Base-by-base conservation (phyloP, 1,284 basidiomycete genomes). In the Trametes polyzona region DNA sequence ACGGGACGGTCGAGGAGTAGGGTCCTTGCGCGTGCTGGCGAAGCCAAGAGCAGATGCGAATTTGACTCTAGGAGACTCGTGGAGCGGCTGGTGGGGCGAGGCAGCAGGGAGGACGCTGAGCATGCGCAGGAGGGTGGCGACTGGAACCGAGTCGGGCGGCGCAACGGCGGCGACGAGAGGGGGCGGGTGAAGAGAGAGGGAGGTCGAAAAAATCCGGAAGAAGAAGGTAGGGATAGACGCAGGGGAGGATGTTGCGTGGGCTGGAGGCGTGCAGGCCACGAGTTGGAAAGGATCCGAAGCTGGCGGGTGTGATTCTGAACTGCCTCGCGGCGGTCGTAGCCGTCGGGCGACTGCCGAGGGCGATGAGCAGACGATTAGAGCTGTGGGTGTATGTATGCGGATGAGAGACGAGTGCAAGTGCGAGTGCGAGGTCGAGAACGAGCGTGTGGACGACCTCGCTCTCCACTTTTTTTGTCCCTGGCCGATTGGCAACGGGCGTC, bases 11-110 rank as follows among this genome's bases (percentile, higher is more conserved):
- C 51, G 64, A 35, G 47, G 62, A 59, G 59, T 64, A 65, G 56
- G 37, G 59, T 63, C 63, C 57, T 65, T 63, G 55, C 63, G 67
- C 41, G 70, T 48, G 44, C 70, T 57, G 65, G 65, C 61, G 46
- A 78, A 69, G 48, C 76, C 76, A 44, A 82, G 70, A 44, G 76
- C 75, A 11, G 75, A 65, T 66, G 74, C 75, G 69, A 79, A 72
- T 65, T 72, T 75, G 69, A 73, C 72, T 71, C 73, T 76, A 33
- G 74, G 68, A 46, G 64, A 51, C 37, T 71, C 69, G 62, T 63
- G 62, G 63, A 64, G 66, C 56, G 73, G 69, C 41, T 73, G 73
- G 52, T 71, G 68, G 50, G 75, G 70, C 59, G 74, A 55, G 39
- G 69, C 65, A 49, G 69, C 40, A 40, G 67, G 66, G 51, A 70